Conservation (phyloP, 495 filamentous ascomycete species). For the Barbatosphaeria neglecta region DNA sequence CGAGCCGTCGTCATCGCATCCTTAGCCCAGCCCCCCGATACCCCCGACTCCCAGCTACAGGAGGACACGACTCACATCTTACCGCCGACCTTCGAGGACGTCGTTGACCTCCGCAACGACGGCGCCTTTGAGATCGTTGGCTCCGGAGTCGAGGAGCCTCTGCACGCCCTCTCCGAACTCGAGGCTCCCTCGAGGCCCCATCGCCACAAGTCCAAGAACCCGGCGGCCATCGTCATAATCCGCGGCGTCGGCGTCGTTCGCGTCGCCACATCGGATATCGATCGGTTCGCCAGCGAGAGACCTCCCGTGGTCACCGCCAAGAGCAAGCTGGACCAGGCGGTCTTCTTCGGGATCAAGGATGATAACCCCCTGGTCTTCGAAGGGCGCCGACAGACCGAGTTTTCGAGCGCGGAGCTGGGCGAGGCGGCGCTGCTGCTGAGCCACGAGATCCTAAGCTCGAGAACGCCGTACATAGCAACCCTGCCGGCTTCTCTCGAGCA, state of each 20-base stretch:
- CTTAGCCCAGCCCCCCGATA: constrained; percentile 44
- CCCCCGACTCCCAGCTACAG: constrained; percentile 59
- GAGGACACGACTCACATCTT: constrained; percentile 47
- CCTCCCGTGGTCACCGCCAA: constrained; percentile 57
- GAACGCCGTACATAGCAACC: constrained; percentile 56
- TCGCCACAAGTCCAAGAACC: constrained; percentile 44
- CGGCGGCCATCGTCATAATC: constrained; percentile 61
- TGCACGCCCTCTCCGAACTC: constrained; percentile 23
- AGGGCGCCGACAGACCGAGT: constrained; percentile 48
- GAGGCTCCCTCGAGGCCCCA: constrained; percentile 27
- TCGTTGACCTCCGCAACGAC: constrained; percentile 66
- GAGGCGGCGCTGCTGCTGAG: constrained; percentile 69
- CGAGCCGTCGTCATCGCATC: constrained; percentile 67
- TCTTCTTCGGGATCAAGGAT: constrained; percentile 74
- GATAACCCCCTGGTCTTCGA: constrained; percentile 74
- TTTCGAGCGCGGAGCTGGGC: constrained; percentile 57
- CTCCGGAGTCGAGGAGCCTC: constrained; percentile 46
- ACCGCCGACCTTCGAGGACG: constrained; percentile 64
- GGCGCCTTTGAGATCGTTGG: constrained; percentile 47
- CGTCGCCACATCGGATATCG: constrained; percentile 45
- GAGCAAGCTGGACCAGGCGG: constrained; percentile 84
- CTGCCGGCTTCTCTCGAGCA: constrained; percentile 65
- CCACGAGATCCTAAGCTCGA: constrained; percentile 66
- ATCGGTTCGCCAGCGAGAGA: constrained; percentile 34
- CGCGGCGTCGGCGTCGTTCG: constrained; percentile 72